These are phyloP conservation scores for Juncus effusus DNA, from an alignment of 176 grass and related monocot species.

Conservation along the genomic window DNA sequence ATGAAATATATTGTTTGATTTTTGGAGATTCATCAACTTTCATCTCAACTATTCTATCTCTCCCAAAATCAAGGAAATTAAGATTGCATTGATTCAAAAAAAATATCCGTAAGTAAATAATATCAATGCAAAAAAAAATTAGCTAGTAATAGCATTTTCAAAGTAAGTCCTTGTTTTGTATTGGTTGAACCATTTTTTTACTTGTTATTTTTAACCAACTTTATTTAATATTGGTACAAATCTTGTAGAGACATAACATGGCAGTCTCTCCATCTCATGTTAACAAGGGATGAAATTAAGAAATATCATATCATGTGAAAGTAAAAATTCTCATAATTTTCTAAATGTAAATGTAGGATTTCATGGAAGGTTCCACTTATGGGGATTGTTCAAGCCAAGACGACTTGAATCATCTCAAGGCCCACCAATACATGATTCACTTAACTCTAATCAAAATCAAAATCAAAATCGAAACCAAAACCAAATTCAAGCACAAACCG, in stretches of 20 bases:
- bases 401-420: background rate
- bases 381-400: conserved; percentile 17
- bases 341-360: conserved; percentile 14
- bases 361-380: conserved; percentile 18
- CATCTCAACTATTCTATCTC: too few species aligned
- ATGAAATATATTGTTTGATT: too few species aligned
- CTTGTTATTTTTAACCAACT: background rate
- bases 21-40: too few species aligned
- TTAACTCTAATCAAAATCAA: background rate
- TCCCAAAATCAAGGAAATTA: too few species aligned
- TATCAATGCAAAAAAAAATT: too few species aligned
- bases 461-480: background rate
- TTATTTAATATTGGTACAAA: background rate
- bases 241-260: conserved; percentile 4
- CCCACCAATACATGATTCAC: background rate
- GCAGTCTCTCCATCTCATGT: background rate
- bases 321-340: background rate
- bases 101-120: too few species aligned
- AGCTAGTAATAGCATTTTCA: too few species aligned
- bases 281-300: too few species aligned
- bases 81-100: too few species aligned
- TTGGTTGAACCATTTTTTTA: background rate
- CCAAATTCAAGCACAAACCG: background rate
- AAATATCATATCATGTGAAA: too few species aligned
- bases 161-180: conserved; percentile 1